phyloP scores from a whole-genome alignment of 805 yeast species.

The Saturnispora besseyi region DNA sequence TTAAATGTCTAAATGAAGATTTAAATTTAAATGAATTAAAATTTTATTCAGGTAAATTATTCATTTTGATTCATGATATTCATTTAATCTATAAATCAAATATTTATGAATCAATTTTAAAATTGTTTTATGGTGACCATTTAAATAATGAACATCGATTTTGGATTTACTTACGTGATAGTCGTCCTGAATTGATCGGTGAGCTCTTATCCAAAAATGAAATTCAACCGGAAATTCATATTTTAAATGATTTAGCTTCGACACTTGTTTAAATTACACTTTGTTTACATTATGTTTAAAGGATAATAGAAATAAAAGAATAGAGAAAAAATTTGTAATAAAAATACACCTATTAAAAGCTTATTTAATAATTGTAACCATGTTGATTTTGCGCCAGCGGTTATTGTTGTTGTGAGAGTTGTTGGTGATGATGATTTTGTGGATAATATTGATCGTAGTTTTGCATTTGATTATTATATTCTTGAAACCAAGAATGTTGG shows the following conservation, averaged over 20 bases:
- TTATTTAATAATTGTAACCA: conserved; percentile 3
- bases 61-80: not conserved
- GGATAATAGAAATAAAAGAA: not conserved
- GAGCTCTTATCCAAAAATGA: conserved; percentile 1
- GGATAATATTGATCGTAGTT: conserved; percentile 4
- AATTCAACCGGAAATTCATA: conserved; percentile 1
- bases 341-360: not conserved
- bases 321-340: not conserved
- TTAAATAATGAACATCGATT: conserved; percentile 5
- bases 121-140: conserved; percentile 4
- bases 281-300: not conserved
- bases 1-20: not conserved
- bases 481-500: conserved; percentile 77
- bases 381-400: conserved; percentile 4
- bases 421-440: conserved; percentile 9
- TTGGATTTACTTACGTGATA: conserved; percentile 4
- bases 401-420: conserved; percentile 9
- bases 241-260: not conserved
- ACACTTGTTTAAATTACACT: not conserved
- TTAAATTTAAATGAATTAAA: not conserved
- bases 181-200: conserved; percentile 1
- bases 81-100: not conserved
- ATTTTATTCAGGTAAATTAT: conserved; percentile 3
- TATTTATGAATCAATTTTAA: not conserved
- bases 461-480: conserved; percentile 34